A percentile compares a stretch with the other conserved stretches of the same genome.
These are phyloP conservation scores for Apiotrichum mycotoxinovorans DNA, from an alignment of 1,284 basidiomycete genomes.

Conservation along the genomic window DNA sequence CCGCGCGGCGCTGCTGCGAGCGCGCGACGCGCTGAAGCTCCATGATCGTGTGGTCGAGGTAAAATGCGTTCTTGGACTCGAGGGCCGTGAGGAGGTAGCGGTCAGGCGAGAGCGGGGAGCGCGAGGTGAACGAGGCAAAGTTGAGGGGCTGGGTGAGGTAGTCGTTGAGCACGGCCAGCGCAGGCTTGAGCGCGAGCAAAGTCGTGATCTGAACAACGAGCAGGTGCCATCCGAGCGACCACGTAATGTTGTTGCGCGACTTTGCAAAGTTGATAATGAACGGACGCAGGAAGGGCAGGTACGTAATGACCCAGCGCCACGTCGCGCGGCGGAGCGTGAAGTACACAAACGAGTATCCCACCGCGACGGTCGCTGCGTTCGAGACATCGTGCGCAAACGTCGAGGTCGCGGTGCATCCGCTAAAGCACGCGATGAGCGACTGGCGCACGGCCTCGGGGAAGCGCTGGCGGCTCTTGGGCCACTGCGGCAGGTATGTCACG, in stretches of 20 bases:
- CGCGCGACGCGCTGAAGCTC: slow-evolving; percentile 39
- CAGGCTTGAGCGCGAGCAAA: slow-evolving; percentile 27
- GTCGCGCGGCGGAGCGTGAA: slow-evolving; percentile 13
- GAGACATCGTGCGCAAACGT: slow-evolving; percentile 3
- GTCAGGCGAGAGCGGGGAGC: slow-evolving; percentile 35
- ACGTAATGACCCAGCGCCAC: slow-evolving; percentile 19
- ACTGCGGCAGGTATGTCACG: slow-evolving; percentile 22
- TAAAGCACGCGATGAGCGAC: slow-evolving; percentile 10
- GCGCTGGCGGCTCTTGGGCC: slow-evolving; percentile 28
- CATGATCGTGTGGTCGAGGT: slow-evolving; percentile 44
- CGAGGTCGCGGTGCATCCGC: background rate
- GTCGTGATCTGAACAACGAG: slow-evolving; percentile 26
- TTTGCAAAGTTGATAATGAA: slow-evolving; percentile 42
- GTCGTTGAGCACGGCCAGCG: slow-evolving; percentile 30
- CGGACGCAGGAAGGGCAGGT: slow-evolving; percentile 27
- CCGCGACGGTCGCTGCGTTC: slow-evolving; percentile 6
- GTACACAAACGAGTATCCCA: slow-evolving; percentile 20
- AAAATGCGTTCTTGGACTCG: slow-evolving; percentile 31
- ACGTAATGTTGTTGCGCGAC: slow-evolving; percentile 26
- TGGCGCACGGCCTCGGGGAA: slow-evolving; percentile 22
- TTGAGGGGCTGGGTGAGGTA: slow-evolving; percentile 42
- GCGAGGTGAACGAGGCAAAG: slow-evolving; percentile 34
- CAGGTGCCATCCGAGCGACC: slow-evolving; percentile 28
- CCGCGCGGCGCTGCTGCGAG: slow-evolving; percentile 25
- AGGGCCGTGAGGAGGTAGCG: slow-evolving; percentile 39